Evolutionary conservation across 1,284 basidiomycete genomes (phyloP), one percentile per base, ranked within the genome.

Genomic region (Malassezia arunalokei): DNA sequence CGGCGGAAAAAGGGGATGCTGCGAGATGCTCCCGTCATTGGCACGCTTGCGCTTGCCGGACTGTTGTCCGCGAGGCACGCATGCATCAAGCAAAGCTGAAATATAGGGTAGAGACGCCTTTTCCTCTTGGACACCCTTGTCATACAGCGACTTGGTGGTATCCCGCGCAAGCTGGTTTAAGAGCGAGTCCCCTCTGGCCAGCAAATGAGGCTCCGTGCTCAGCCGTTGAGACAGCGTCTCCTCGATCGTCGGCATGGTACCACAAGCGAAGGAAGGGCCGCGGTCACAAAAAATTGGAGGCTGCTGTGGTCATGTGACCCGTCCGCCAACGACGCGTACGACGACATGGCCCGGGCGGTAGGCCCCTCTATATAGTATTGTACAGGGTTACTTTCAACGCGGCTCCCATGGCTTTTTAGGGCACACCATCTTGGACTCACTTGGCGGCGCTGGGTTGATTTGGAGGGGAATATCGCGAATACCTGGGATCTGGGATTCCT

Each of bases 1-100:
- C 43, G 78, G 77, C 40, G 79, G 75, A 44, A 87, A 78, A 15
- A 77, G 63, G n/a, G 68, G 37, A 68, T 69, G 51, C 62, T 75
- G 43, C 62, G 67, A 55, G 12, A 40, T 32, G 11, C 32, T 39
- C 14, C 35, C 68, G 39, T 72, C 44, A 43, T 52, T 27, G 12
- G 60, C 62, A 24, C 64, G 55, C 42, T 67, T 58, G 46, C 62
- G 60, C 57, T 66, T 62, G 38, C 55, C 38, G 37, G 49, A 12
- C 45, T 12, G 29, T 30, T 7, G 32, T n/a, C 6, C 6, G 4
- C 32, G 42, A 15, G 47, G 47, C 15, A 46, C 32, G 11, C 43
- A 41, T n/a, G 53, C 31, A 15, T 49, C 45, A 3, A 55, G 35
- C n/a, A 55, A 37, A 15, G 47, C 40, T 15, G 53, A 39, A 20